A percentile compares a stretch with the other conserved stretches of the same genome.
phyloP scores from a whole-genome alignment of 73 alveolate genomes.

The Symbiodinium natans region DNA sequence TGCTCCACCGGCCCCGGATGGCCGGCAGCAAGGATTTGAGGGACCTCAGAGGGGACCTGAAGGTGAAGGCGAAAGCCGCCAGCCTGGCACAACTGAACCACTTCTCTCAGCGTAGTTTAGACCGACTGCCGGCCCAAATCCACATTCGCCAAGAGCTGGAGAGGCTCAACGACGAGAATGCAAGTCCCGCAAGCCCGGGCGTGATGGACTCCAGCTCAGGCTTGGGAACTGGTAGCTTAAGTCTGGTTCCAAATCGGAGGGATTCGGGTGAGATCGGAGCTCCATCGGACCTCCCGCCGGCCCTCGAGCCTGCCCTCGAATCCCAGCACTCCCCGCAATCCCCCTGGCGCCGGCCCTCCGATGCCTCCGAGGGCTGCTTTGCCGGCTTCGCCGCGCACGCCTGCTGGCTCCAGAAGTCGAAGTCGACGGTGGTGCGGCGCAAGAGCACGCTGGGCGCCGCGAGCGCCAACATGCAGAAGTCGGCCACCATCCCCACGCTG shows the following conservation, averaged over 20 bases:
- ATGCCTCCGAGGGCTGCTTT: neutral
- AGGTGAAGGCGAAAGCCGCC: neutral
- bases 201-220: neutral
- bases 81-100: neutral
- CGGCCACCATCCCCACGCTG: neutral
- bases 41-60: no score
- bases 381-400: neutral
- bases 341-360: neutral
- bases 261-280: neutral
- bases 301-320: no score
- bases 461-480: neutral
- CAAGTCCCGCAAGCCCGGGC: neutral
- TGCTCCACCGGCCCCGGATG: neutral
- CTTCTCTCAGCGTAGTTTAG: neutral
- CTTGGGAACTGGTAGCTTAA: neutral
- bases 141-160: neutral
- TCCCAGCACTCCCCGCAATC: neutral
- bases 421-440: neutral
- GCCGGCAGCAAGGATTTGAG: neutral
- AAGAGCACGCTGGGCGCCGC: neutral
- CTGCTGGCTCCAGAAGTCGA: conserved; percentile 20
- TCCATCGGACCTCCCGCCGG: neutral
- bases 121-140: neutral
- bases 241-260: neutral
- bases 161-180: neutral